Evolutionary conservation across 208 protist species (phyloP).

Genomic region (Wallacemonas collosoma): DNA sequence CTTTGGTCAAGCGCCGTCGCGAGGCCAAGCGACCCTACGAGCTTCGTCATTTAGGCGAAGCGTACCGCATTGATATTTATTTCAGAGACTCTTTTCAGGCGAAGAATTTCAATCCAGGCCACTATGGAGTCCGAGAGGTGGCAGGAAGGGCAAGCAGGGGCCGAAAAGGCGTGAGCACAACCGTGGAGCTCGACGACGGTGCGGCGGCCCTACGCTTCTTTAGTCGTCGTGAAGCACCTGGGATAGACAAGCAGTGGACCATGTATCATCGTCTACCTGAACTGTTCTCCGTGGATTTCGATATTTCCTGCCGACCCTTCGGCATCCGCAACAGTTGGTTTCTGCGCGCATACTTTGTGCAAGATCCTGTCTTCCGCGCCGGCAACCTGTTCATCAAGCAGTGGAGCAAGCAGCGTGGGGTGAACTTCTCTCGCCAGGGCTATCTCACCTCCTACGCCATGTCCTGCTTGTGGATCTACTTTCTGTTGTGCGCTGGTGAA

Average conservation of each 20-base stretch:
- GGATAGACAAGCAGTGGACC: slow-evolving; percentile 41
- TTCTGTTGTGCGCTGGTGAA: slow-evolving; percentile 40
- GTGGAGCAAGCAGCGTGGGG: slow-evolving; percentile 76
- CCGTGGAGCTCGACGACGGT: slow-evolving; percentile 23
- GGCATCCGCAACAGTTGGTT: slow-evolving; percentile 87
- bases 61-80: slow-evolving; percentile 23
- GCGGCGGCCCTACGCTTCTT: slow-evolving; percentile 47
- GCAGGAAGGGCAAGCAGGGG: neutral
- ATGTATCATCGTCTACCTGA: slow-evolving; percentile 37
- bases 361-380: slow-evolving; percentile 52
- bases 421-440: slow-evolving; percentile 76
- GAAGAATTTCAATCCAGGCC: neutral
- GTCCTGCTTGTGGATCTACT: slow-evolving; percentile 78
- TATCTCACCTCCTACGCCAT: slow-evolving; percentile 84
- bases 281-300: slow-evolving; percentile 81
- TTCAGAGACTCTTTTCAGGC: slow-evolving; percentile 17
- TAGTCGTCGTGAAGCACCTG: slow-evolving; percentile 19
- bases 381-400: slow-evolving; percentile 73
- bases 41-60: slow-evolving; percentile 2
- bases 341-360: slow-evolving; percentile 65
- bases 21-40: slow-evolving; percentile 20
- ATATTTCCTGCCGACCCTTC: slow-evolving; percentile 63
- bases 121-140: slow-evolving; percentile 2
- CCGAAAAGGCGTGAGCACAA: neutral
- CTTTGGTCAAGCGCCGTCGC: slow-evolving; percentile 56